Base-by-base conservation (phyloP, 2,329 filamentous ascomycete species). In the Trichophyton benhamiae region DNA sequence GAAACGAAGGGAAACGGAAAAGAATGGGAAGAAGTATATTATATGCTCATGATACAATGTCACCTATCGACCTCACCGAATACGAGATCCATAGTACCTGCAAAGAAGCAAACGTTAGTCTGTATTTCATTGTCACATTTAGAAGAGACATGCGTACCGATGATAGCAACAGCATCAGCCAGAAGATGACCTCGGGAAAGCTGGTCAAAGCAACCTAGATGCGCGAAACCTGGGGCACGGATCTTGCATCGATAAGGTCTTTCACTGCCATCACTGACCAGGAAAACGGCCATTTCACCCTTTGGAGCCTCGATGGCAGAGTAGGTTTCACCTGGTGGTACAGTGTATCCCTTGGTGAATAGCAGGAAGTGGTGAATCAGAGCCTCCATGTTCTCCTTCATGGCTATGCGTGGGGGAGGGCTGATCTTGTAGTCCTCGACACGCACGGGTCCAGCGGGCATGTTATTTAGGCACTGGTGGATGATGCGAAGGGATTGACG, bases 351-450 rank as follows among this genome's bases (percentile, higher is more conserved):
- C 83, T 99, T 99, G 76, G 91, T 97, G 81, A 92, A 99, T 60
- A 99, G 86, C 67, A 99, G 79, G 83, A 99, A 99, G 81, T 99
- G 94, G 80, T 99, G 94, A 74, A 99, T 99, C 49, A 99, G 84
- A 44, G 94, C 91, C 80, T 99, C 94, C 95, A 99, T 99, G 81
- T 99, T 99, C 84, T 99, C 94, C 84, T 99, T 99, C 94, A 99
- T 99, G 71, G 94, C 94, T 52, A 89, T 82, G 72, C 94, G 87
- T n/a, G 94, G 95, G 65, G 94, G 94, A 22, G 94, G 94, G 2
- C 89, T 88, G 71, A 99, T 84, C 84, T 99, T 99, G 85, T 97
- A 99, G 78, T 99, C 94, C 78, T 99, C 94, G 48, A 96, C 90
- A 68, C 92, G 88, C 72, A 97, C 84, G 59, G 94, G 94, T 30